These are phyloP conservation scores for Magnusiomyces paraingens DNA, from an alignment of 1,139 yeast species.

Conservation along the genomic window DNA sequence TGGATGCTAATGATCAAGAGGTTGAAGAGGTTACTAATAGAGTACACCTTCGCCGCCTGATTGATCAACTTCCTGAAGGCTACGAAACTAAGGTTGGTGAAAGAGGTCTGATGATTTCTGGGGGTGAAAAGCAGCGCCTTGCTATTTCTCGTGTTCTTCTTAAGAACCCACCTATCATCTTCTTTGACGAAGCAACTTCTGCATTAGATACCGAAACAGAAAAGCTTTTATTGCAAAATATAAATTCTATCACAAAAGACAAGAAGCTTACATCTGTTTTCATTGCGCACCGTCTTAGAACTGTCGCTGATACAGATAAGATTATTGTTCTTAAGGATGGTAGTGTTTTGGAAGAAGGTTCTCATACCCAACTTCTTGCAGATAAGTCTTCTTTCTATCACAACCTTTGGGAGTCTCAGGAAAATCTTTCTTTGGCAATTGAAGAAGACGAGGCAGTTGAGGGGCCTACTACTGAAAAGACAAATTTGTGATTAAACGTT, in stretches of 20 bases:
- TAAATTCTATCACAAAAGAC: constrained; percentile 54
- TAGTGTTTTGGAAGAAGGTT: constrained; percentile 78
- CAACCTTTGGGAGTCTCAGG: constrained; percentile 89
- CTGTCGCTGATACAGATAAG: constrained; percentile 91
- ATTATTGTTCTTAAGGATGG: constrained; percentile 84
- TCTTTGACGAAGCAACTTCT: constrained; percentile 95
- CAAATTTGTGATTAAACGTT: background rate
- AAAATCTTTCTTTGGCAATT: constrained; percentile 36
- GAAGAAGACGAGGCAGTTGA: constrained; percentile 12
- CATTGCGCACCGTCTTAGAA: constrained; percentile 89
- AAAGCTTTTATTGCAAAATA: constrained; percentile 69
- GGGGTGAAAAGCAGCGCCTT: constrained; percentile 94
- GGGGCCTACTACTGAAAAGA: background rate
- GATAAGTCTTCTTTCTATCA: constrained; percentile 56
- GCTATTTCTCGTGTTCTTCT: constrained; percentile 86
- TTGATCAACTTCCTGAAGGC: constrained; percentile 76
- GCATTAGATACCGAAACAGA: constrained; percentile 97
- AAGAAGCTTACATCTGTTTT: constrained; percentile 68
- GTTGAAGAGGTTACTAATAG: constrained; percentile 55
- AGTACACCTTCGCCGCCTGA: constrained; percentile 62
- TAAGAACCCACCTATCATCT: constrained; percentile 82
- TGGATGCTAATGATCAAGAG: constrained; percentile 68
- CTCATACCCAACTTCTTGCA: constrained; percentile 55
- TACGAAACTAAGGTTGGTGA: constrained; percentile 90
- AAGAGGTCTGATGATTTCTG: constrained; percentile 96